Evolutionary conservation across 2,329 filamentous ascomycete genomes (phyloP), one percentile per base, ranked within the genome.

Genomic region (Diplodia intermedia): DNA sequence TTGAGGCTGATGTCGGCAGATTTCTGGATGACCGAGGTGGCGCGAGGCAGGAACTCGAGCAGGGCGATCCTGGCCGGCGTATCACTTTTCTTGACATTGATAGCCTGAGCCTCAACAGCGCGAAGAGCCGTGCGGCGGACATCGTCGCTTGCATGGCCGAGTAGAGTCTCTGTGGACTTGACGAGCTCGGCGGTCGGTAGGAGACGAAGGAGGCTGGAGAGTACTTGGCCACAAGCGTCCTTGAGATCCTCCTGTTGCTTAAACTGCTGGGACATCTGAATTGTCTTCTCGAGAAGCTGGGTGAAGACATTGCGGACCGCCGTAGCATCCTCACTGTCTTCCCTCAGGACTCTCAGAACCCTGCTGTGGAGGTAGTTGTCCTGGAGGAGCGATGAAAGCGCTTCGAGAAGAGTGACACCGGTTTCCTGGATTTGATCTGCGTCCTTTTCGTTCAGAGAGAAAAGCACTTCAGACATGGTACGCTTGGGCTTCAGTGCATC

Each of bases 111-210:
- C 75, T 96, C 92, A 23, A 99, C 86, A 1, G 94, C 71, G 65
- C 77, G 78, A 61, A 91, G 69, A 86, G 90, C 70, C 94, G 87
- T 60, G 93, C 92, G 80, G 92, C 94, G 91, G 62, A 85, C 82
- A 60, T 91, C 88, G 72, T 92, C 86, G 71, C 93, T 89, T 6
- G 91, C 88, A 60, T 90, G 88, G 71, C 91, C 87, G 43, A 98
- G 87, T 36, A 99, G 84, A 33, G 89, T 88, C 76, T 97, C 92
- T 50, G 96, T 90, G 11, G 93, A 91, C 77, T 92, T 92, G 78
- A 98, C 89, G 78, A 98, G 95, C 79, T 97, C 93, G 65, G 89
- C 86, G 3, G 94, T 93, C 0, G 94, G 94, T 52, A 97, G 85
- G 7, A 97, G 86, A 70, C 92, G 90, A 62, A 99, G 85, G n/a